A percentile compares a stretch with the other conserved stretches of the same genome.
These are phyloP conservation scores for Cordyceps cicadae DNA, from an alignment of 2,329 filamentous ascomycete genomes.

Conservation along the genomic window DNA sequence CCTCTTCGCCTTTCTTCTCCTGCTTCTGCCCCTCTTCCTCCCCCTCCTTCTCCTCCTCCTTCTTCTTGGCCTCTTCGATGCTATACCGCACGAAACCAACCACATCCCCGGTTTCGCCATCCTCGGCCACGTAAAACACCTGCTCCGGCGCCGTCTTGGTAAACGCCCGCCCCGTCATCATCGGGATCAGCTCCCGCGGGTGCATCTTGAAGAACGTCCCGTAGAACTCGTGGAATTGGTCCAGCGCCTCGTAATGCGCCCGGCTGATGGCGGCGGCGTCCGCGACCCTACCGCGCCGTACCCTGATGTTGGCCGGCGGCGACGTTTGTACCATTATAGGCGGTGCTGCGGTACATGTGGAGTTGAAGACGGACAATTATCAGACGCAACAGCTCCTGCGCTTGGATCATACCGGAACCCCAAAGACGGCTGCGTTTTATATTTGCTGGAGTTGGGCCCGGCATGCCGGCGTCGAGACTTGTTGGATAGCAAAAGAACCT, in stretches of 20 bases:
- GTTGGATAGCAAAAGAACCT: not conserved
- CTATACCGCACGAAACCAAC: constrained; percentile 14
- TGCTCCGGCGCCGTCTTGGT: not conserved
- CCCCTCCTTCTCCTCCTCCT: not conserved
- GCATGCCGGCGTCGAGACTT: not conserved
- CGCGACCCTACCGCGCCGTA: constrained; percentile 11
- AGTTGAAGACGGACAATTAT: no score
- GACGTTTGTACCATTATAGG: not conserved
- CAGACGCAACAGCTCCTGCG: not conserved
- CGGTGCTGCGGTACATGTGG: not conserved
- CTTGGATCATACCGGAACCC: not conserved
- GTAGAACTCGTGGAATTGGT: constrained; percentile 16
- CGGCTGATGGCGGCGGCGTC: constrained; percentile 13
- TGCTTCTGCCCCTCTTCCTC: not conserved
- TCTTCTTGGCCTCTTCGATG: constrained; percentile 8
- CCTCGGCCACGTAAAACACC: constrained; percentile 12
- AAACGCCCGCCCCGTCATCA: constrained; percentile 6
- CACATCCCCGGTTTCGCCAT: not conserved
- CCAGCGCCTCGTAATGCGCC: constrained; percentile 16
- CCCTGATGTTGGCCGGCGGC: not conserved
- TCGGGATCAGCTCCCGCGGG: constrained; percentile 12
- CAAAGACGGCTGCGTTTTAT: not conserved
- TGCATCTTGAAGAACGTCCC: constrained; percentile 14
- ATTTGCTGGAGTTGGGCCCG: not conserved
- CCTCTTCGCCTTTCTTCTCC: not conserved